Percentiles rank a stretch among this genome's conserved stretches.
phyloP scores from a whole-genome alignment of 176 grass and related monocot genomes.

The Oryza glumipatula region DNA sequence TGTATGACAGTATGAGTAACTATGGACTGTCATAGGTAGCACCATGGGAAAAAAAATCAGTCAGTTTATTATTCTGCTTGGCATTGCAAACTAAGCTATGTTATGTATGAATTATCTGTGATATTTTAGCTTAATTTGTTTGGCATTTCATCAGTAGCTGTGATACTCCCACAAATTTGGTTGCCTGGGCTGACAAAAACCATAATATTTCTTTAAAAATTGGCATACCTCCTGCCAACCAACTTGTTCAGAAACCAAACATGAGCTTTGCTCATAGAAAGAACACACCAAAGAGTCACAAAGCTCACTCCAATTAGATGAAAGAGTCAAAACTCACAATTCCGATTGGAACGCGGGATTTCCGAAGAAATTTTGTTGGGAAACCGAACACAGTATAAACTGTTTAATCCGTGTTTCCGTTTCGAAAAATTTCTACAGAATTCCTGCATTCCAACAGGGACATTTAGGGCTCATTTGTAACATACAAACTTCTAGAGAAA shows the following conservation, averaged over 20 bases:
- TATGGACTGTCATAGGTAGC: neutral
- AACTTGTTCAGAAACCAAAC: conserved; percentile 1
- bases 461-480: neutral
- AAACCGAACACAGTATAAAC: neutral
- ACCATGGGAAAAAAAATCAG: neutral
- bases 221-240: neutral
- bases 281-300: neutral
- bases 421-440: conserved; percentile 11
- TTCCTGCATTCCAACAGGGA: neutral
- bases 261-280: neutral
- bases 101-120: neutral
- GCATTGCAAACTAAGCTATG: neutral
- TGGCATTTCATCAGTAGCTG: neutral
- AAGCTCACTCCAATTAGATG: neutral
- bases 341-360: neutral
- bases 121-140: conserved; percentile 15
- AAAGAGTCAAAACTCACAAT: neutral
- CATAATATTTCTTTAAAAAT: neutral
- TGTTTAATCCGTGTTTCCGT: neutral
- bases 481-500: neutral
- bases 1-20: neutral
- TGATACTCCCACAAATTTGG: neutral
- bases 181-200: neutral
- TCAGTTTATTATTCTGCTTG: neutral
- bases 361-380: neutral